A percentile compares a stretch with the other conserved stretches of the same genome.
phyloP scores from a whole-genome alignment of 345 rosid species.

The Arabis alpina region DNA sequence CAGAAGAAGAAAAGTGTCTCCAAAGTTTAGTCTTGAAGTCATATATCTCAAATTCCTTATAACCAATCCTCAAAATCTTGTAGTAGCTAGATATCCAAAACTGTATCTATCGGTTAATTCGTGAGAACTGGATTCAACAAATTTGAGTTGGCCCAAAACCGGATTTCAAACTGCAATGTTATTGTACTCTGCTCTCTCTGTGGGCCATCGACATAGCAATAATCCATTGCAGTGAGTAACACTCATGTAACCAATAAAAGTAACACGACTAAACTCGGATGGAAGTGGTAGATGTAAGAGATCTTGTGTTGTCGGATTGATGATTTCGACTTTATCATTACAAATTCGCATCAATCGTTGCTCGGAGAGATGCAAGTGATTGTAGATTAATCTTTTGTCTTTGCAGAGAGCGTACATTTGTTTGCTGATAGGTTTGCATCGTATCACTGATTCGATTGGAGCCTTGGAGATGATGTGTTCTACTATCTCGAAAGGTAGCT shows the following conservation, averaged over 20 bases:
- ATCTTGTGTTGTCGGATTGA: neutral
- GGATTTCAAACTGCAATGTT: slow-evolving; percentile 3
- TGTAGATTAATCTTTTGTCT: slow-evolving; percentile 11
- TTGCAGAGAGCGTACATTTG: neutral
- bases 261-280: neutral
- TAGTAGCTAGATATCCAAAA: neutral
- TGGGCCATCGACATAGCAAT: neutral
- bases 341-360: neutral
- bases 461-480: neutral
- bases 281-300: neutral
- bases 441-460: neutral
- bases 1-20: neutral
- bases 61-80: neutral
- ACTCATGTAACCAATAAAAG: too few species aligned
- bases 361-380: neutral
- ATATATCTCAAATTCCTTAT: neutral
- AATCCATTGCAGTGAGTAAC: slow-evolving; percentile 6
- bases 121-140: neutral
- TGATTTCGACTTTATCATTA: neutral
- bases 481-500: slow-evolving; percentile 1
- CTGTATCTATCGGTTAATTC: accelerated
- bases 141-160: neutral
- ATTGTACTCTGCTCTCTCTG: too few species aligned
- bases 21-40: slow-evolving; percentile 7
- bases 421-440: neutral